These are phyloP conservation scores for Letharia lupina DNA, from an alignment of 495 filamentous ascomycete species.

Conservation along the genomic window DNA sequence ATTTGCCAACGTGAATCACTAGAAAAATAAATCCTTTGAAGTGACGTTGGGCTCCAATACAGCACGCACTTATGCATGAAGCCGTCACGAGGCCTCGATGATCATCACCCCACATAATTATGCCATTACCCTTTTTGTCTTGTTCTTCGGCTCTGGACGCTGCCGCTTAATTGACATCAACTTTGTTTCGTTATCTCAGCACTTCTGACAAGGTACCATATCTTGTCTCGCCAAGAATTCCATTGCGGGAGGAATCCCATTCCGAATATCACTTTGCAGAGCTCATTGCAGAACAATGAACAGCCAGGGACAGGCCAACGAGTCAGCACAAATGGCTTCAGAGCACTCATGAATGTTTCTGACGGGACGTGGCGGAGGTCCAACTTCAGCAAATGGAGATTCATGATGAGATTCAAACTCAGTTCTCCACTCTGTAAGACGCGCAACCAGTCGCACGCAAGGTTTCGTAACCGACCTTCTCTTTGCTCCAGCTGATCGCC, in stretches of 20 bases:
- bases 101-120: not conserved
- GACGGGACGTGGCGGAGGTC: not conserved
- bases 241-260: not conserved
- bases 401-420: not conserved
- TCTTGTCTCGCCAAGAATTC: not conserved
- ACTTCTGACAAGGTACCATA: not conserved
- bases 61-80: slow-evolving; percentile 2
- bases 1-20: not conserved
- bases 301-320: not conserved
- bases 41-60: slow-evolving; percentile 4
- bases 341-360: not conserved
- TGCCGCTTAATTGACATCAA: not conserved
- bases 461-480: not conserved
- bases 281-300: not conserved
- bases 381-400: not conserved
- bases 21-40: not conserved
- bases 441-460: not conserved
- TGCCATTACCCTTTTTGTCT: not conserved
- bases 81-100: not conserved
- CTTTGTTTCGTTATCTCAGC: not conserved
- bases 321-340: not conserved
- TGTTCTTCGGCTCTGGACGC: not conserved
- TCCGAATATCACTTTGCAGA: not conserved
- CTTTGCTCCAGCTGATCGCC: too few species aligned
- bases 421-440: not conserved